Evolutionary conservation across 805 yeast genomes (phyloP), one percentile per base, ranked within the genome.

Genomic region (Saccharomycopsis microspora): DNA sequence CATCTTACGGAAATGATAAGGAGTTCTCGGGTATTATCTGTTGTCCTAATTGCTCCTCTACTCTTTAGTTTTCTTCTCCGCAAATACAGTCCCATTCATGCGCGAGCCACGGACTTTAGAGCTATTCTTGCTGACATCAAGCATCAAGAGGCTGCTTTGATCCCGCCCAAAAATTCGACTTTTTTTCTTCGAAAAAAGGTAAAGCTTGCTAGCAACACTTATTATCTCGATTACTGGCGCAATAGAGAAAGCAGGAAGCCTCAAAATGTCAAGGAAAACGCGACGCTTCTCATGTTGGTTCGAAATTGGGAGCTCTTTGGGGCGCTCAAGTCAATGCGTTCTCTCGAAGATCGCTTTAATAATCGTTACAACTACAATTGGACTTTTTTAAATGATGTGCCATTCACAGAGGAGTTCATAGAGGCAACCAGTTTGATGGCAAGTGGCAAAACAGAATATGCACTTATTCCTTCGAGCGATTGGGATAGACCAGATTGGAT

Each of bases 281-380:
- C 97, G 3, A 82, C 95, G 0, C 62, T 89, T 31, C 72, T 89
- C 47, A 88, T 89, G 95, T 73, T 89, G 31, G 95, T 85, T 38
- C 69, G 97, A 47, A 88, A 88, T 60, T 70, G 74, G 66, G 97
- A 88, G 61, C 63, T 88, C 7, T 69, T 72, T 7, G 88, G 82
- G 1, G 95, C 93, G 0, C 62, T 88, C 41, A 60, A 64, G 41
- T 76, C 95, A 27, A 87, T 88, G 76, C 71, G 95, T 57, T 76
- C 84, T 5, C 62, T 84, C 42, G 90, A 84, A 63, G 90, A 83
- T 60, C 65, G 87, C 48, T 84, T 84, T 65, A 84, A 84, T 62
- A 64, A 61, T 42, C 69, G 77, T 45, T 83, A 70, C 60, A 70
- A 78, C 48, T 85, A 85, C 57, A 82, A 84, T 44, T 84, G 89